Evolutionary conservation across 768 basidiomycete species (phyloP).

Genomic region (Clitopilus passeckerianus): DNA sequence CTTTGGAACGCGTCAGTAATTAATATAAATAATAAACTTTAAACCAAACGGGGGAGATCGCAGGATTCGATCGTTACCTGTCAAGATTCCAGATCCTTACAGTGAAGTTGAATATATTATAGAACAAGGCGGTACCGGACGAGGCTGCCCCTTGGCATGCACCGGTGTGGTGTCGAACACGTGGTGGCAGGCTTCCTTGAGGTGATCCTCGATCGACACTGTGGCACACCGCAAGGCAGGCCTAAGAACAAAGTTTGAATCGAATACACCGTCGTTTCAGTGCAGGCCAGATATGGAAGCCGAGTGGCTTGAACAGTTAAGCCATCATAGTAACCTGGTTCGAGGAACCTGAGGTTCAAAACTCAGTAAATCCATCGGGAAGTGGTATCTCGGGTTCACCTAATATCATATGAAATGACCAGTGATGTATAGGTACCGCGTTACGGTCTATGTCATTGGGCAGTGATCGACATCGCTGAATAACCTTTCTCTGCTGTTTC

Average conservation of each 20-base stretch:
- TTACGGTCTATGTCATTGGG: background rate
- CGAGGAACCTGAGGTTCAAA: conserved; percentile 16
- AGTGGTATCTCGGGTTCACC: background rate
- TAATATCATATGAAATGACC: background rate
- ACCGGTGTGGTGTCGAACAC: background rate
- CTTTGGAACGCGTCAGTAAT: background rate
- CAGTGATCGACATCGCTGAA: background rate
- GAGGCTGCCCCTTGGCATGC: background rate
- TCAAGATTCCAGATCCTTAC: background rate
- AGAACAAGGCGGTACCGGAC: background rate
- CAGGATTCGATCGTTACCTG: background rate
- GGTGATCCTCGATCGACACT: conserved; percentile 20
- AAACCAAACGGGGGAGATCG: background rate
- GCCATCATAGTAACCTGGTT: conserved; percentile 4
- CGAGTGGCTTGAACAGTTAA: background rate
- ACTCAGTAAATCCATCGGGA: background rate
- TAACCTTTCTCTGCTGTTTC: background rate
- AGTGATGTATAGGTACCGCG: background rate
- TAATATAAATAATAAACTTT: background rate
- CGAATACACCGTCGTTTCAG: background rate
- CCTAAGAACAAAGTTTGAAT: conserved; percentile 25
- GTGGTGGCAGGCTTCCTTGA: background rate
- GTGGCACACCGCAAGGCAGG: conserved; percentile 23
- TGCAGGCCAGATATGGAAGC: background rate
- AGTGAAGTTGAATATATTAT: background rate